These are phyloP conservation scores for Clavispora carvajalis DNA, from an alignment of 805 yeast genomes.

Conservation along the genomic window DNA sequence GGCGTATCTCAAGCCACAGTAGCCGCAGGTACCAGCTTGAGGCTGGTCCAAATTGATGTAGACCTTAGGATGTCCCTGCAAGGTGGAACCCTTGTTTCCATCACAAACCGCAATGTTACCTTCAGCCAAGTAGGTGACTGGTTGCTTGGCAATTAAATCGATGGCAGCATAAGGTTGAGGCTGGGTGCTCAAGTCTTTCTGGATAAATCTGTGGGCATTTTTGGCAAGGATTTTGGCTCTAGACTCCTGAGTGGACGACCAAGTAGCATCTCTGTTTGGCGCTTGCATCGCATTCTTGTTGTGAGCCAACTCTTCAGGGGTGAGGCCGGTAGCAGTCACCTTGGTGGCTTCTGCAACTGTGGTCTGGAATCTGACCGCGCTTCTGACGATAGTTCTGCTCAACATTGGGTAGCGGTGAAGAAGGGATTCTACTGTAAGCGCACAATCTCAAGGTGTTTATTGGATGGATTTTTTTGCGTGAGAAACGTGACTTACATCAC, in stretches of 20 bases:
- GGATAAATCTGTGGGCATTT: conserved; percentile 62
- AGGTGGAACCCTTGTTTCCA: conserved; percentile 63
- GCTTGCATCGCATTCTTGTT: conserved; percentile 53
- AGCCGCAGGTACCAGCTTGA: conserved; percentile 68
- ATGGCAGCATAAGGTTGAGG: conserved; percentile 83
- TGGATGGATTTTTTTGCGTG: conserved; percentile 1
- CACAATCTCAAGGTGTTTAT: background rate
- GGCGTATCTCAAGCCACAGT: conserved; percentile 71
- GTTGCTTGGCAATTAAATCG: conserved; percentile 71
- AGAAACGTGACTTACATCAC: background rate
- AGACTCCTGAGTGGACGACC: conserved; percentile 68
- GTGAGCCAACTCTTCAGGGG: conserved; percentile 15
- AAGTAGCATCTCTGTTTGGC: conserved; percentile 64
- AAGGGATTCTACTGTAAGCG: conserved; percentile 2
- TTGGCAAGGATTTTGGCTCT: conserved; percentile 49
- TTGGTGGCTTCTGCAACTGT: conserved; percentile 7
- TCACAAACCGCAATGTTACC: conserved; percentile 73
- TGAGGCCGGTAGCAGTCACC: conserved; percentile 14
- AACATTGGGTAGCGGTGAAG: conserved; percentile 2
- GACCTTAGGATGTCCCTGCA: conserved; percentile 81
- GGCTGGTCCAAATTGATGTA: conserved; percentile 77
- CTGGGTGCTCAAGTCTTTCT: conserved; percentile 59
- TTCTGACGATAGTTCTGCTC: conserved; percentile 7
- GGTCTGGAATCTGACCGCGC: conserved; percentile 9
- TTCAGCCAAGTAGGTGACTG: conserved; percentile 53